These are phyloP conservation scores for Backusella morwellensis DNA, from an alignment of 192 early-diverging fungal species.

Conservation along the genomic window DNA sequence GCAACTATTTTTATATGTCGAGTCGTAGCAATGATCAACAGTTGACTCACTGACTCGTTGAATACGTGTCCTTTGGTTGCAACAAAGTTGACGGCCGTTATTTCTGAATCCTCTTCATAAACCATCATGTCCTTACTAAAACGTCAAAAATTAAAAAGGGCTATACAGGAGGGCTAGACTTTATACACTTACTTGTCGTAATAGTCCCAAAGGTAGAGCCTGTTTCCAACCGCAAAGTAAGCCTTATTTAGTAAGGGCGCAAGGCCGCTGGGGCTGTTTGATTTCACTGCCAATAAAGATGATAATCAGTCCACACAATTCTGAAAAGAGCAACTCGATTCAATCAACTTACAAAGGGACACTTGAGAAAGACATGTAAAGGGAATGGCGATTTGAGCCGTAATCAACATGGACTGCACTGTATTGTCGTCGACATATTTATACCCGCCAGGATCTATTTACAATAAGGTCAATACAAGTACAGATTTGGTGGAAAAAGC, in stretches of 20 bases:
- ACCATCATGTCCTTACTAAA: conserved; percentile 57
- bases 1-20: conserved; percentile 83
- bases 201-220: conserved; percentile 92
- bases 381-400: background rate
- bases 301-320: background rate
- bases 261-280: conserved; percentile 81
- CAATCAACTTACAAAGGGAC: background rate
- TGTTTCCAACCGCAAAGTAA: conserved; percentile 91
- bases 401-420: background rate
- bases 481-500: background rate
- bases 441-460: background rate
- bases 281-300: conserved; percentile 45
- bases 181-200: conserved; percentile 52
- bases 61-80: conserved; percentile 78
- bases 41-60: conserved; percentile 74
- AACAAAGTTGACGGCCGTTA: conserved; percentile 81
- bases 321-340: background rate
- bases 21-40: conserved; percentile 86
- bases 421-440: background rate
- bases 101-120: conserved; percentile 87
- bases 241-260: conserved; percentile 88
- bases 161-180: background rate
- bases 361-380: background rate
- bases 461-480: background rate
- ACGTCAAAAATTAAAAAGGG: background rate